phyloP scores from a whole-genome alignment of 306 rosid genomes.

The Potentilla sterilis region DNA sequence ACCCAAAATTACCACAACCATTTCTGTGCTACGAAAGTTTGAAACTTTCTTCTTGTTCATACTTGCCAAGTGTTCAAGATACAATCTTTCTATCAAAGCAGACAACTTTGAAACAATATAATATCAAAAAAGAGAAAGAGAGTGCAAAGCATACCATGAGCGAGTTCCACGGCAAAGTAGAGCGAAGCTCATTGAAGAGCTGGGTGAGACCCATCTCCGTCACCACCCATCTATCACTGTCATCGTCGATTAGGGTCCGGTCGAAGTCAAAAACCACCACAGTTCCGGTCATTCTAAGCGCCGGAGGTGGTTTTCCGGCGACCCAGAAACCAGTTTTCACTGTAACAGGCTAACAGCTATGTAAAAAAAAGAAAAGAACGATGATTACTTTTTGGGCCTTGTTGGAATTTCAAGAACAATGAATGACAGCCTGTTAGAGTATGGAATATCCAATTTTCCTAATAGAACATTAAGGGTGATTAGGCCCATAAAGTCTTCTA shows the following conservation, averaged over 20 bases:
- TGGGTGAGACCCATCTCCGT: constrained; percentile 53
- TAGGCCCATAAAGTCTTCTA: neutral
- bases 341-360: neutral
- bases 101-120: neutral
- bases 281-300: constrained; percentile 38
- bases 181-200: constrained; percentile 53
- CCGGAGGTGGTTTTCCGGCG: constrained; percentile 18
- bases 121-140: neutral
- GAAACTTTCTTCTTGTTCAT: neutral
- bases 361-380: neutral
- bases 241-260: constrained; percentile 70
- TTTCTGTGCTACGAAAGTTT: neutral
- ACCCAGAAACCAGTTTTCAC: constrained; percentile 18
- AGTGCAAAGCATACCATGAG: constrained; percentile 72
- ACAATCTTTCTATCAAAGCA: neutral
- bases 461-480: neutral
- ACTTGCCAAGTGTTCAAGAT: neutral
- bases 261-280: constrained; percentile 71
- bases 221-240: constrained; percentile 76
- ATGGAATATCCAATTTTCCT: neutral
- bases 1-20: neutral
- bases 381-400: neutral
- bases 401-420: neutral
- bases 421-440: neutral
- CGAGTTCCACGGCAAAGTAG: constrained; percentile 67